Evolutionary conservation across 2,329 filamentous ascomycete species (phyloP).

Genomic region (Colletotrichum higginsianum): DNA sequence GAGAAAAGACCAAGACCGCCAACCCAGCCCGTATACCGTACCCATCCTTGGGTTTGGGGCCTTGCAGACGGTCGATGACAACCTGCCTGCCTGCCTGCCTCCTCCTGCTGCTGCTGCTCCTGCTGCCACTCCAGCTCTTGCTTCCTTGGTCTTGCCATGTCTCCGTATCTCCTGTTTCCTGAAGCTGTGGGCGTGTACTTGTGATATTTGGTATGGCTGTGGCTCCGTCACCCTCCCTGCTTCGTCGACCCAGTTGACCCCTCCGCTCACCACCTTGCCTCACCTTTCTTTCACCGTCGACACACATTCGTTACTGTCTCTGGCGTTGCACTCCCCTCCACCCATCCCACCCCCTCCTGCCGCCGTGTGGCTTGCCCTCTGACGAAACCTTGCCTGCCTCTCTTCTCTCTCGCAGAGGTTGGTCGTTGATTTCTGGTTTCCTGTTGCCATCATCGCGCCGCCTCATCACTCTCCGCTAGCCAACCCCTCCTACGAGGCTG

Average conservation of each 20-base stretch:
- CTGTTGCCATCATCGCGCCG: constrained; percentile 2
- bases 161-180: background rate
- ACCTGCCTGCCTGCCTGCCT: background rate
- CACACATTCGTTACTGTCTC: constrained; percentile 21
- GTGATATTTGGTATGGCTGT: background rate
- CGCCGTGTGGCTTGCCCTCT: constrained; percentile 23
- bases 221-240: background rate
- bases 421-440: constrained; percentile 3
- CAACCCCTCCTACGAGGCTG: background rate
- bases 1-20: background rate
- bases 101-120: background rate
- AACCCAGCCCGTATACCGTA: constrained; percentile 1
- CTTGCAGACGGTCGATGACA: no score
- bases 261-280: constrained; percentile 7
- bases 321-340: background rate
- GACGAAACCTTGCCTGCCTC: constrained; percentile 4
- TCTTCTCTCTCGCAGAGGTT: constrained; percentile 15
- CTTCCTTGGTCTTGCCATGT: background rate
- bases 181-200: no score
- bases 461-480: constrained; percentile 23
- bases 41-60: background rate
- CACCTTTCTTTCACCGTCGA: constrained; percentile 13
- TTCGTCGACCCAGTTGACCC: background rate
- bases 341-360: background rate
- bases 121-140: background rate